Percentiles rank a stretch among this genome's conserved stretches.
These are phyloP conservation scores for Lepidium africanum DNA, from an alignment of 345 rosid species.

Conservation along the genomic window DNA sequence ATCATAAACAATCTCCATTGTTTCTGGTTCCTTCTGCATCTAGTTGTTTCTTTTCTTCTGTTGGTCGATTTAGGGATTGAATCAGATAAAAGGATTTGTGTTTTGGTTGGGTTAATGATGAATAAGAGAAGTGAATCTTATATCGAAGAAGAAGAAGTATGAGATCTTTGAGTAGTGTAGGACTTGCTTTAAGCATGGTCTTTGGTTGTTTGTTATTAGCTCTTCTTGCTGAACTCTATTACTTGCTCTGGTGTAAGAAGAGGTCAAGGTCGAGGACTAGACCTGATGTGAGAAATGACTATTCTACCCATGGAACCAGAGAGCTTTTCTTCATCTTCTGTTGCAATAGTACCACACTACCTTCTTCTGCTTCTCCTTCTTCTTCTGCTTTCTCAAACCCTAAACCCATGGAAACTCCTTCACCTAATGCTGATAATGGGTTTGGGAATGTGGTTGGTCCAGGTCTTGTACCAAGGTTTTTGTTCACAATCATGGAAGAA, in stretches of 20 bases:
- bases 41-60: background rate
- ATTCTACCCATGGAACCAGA: conserved; percentile 56
- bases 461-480: conserved; percentile 63
- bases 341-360: conserved; percentile 34
- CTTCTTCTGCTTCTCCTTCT: conserved; percentile 32
- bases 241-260: conserved; percentile 90
- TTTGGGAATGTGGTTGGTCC: conserved; percentile 32
- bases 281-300: conserved; percentile 37
- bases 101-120: background rate
- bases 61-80: background rate
- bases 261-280: conserved; percentile 42
- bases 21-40: background rate
- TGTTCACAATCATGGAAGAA: conserved; percentile 86
- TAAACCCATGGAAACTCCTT: conserved; percentile 30
- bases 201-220: conserved; percentile 81
- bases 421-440: background rate
- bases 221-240: conserved; percentile 77
- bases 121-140: conserved; percentile 15
- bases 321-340: conserved; percentile 78
- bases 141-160: conserved; percentile 32
- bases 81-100: background rate
- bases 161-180: conserved; percentile 89
- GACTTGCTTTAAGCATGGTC: conserved; percentile 85
- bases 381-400: conserved; percentile 13
- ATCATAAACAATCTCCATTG: background rate